Evolutionary conservation across 768 basidiomycete genomes (phyloP).

Genomic region (Punctularia strigosozonata): DNA sequence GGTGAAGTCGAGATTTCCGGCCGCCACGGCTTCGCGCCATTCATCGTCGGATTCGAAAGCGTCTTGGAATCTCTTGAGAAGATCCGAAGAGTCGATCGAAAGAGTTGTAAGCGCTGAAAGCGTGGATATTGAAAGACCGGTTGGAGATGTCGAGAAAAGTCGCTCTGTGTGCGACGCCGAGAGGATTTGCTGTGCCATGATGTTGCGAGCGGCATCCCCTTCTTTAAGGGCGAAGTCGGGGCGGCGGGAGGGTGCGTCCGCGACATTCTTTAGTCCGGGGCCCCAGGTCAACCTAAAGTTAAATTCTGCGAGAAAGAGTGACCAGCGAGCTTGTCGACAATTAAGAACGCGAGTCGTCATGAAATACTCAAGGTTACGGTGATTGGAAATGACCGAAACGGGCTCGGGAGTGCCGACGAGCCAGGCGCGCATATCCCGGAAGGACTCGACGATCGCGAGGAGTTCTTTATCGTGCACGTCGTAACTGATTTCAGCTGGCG

Average conservation of each 20-base stretch:
- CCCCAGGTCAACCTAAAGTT: no score
- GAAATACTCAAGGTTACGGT: constrained; percentile 28
- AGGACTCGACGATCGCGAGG: constrained; percentile 27
- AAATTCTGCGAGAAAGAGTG: constrained; percentile 12
- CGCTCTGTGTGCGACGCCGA: constrained; percentile 3
- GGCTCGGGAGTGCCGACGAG: constrained; percentile 9
- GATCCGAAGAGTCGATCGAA: constrained; percentile 10
- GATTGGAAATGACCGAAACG: constrained; percentile 18
- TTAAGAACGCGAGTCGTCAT: constrained; percentile 18
- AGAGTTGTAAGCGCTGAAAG: constrained; percentile 12
- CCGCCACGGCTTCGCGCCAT: constrained; percentile 6
- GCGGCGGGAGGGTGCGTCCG: constrained; percentile 14
- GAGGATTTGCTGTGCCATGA: constrained; percentile 6
- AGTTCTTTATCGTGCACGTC: constrained; percentile 39
- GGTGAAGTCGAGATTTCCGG: background rate
- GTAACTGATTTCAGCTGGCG: constrained; percentile 30
- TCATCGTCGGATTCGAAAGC: constrained; percentile 6
- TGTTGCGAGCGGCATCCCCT: constrained; percentile 10
- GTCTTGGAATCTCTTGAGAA: constrained; percentile 10
- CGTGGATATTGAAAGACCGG: no score
- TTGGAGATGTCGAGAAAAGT: constrained; percentile 5
- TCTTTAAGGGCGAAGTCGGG: constrained; percentile 13
- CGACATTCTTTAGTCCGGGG: constrained; percentile 8
- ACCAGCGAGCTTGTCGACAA: constrained; percentile 25
- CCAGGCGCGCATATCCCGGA: constrained; percentile 14